Percentiles rank a stretch among this genome's conserved stretches.
phyloP scores from a whole-genome alignment of 1,284 basidiomycete genomes.

The Crucibulum cyathiforme region DNA sequence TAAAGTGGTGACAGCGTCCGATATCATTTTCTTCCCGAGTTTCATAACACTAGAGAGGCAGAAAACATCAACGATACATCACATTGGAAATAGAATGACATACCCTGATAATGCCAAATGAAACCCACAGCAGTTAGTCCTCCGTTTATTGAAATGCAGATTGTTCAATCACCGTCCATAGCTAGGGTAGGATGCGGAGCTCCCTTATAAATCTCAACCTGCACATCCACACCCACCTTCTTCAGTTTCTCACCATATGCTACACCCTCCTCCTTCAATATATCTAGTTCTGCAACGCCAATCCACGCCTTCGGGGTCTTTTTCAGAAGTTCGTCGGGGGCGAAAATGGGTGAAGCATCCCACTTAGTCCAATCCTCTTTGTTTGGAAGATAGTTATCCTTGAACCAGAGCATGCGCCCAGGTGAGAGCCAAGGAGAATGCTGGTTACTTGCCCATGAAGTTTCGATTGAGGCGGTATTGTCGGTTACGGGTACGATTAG shows the following conservation, averaged over 20 bases:
- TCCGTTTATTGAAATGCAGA: conserved; percentile 3
- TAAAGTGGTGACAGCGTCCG: background rate
- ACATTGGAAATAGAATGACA: background rate
- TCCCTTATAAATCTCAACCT: conserved; percentile 61
- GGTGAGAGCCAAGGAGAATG: conserved; percentile 66
- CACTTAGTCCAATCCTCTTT: conserved; percentile 63
- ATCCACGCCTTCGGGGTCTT: conserved; percentile 67
- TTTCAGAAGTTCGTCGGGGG: conserved; percentile 58
- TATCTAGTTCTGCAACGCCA: conserved; percentile 69
- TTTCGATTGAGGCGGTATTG: conserved; percentile 61
- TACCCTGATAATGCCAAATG: background rate
- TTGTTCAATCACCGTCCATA: conserved; percentile 60
- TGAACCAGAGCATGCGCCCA: conserved; percentile 76
- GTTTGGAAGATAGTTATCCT: conserved; percentile 70
- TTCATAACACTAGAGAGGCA: background rate
- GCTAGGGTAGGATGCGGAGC: conserved; percentile 74
- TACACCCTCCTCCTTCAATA: conserved; percentile 71
- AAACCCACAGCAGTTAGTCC: background rate
- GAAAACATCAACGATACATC: background rate
- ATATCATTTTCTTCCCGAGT: background rate
- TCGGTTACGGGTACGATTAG: conserved; percentile 76
- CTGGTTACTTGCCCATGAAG: conserved; percentile 65
- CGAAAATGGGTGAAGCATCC: conserved; percentile 74
- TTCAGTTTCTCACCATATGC: conserved; percentile 67
- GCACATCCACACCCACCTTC: conserved; percentile 58